Base-by-base conservation (phyloP, 495 filamentous ascomycete species). In the Xylaria cubensis region DNA sequence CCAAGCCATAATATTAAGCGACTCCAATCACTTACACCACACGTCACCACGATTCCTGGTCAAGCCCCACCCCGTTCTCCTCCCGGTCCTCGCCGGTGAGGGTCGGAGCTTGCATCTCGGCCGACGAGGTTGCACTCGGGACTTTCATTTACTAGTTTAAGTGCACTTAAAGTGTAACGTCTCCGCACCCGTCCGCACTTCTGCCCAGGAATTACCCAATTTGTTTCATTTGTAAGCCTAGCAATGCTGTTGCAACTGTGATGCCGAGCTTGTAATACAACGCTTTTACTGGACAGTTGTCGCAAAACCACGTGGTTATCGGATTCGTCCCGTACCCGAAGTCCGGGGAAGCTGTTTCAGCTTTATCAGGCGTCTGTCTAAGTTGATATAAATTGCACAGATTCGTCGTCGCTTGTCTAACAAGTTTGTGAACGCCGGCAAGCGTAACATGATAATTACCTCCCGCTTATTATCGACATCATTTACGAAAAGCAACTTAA, bases 121-220 rank as follows among this genome's bases (percentile, higher is more conserved):
- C 64, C 64, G 64, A 66, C 10, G 26, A 53, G 24, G 46, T 53
- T 42, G 21, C 61, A 64, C 1, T 44, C 64, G 63, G 63, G 13
- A 24, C 39, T 50, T 50, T 48, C 5, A n/a, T 8, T 34, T 48
- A 50, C 24, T n/a, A 26, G n/a, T 63, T 63, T 12, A 10, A 42
- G 36, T 42, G 36, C 26, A 29, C 26, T 29, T 29, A 29, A 63
- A 24, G 36, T 21, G 59, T 21, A 2, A 36, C 59, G 3, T 15
- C 24, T 42, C 63, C 63, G 63, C 63, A 64, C 36, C 36, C 17
- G n/a, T 59, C 56, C 34, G 34, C 56, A 55, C 32, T 59, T 59
- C 56, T 36, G 8, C 4, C 12, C 15, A 17, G 29, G 1, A 7
- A 63, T 63, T 32, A 39, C 36, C 8, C 24, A 61, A 4, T 6